A percentile compares a stretch with the other conserved stretches of the same genome.
These are phyloP conservation scores for Vanrija sp. DNA, from an alignment of 1,284 basidiomycete genomes.

Conservation along the genomic window DNA sequence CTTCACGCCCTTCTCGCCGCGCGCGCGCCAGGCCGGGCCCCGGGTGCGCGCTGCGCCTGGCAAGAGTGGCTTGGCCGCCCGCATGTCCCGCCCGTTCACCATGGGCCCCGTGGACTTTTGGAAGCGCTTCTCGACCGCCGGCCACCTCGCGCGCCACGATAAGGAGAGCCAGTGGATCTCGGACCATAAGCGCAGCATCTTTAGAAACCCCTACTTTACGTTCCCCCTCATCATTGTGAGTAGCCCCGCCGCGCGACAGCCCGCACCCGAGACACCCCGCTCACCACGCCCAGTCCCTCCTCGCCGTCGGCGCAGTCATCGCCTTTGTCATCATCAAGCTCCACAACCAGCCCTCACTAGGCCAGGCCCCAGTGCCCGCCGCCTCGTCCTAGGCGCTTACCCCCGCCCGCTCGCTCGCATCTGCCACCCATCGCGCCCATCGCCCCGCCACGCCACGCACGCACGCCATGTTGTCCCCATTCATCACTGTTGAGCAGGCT, in stretches of 20 bases:
- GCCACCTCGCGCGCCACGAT: background rate
- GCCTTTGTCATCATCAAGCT: constrained; percentile 7
- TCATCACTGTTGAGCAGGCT: too few species aligned
- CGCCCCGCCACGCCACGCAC: too few species aligned
- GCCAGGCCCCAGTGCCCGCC: too few species aligned
- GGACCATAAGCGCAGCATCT: constrained; percentile 7
- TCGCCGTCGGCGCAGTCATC: constrained; percentile 9
- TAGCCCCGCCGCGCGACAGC: background rate
- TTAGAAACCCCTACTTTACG: constrained; percentile 16
- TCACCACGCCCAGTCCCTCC: constrained; percentile 1
- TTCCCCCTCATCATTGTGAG: constrained; percentile 12
- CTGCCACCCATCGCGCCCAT: too few species aligned
- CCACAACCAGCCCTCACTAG: background rate
- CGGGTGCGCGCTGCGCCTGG: background rate
- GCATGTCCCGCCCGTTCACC: constrained; percentile 15
- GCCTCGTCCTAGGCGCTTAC: too few species aligned
- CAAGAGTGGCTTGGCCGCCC: constrained; percentile 6
- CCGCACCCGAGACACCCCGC: too few species aligned
- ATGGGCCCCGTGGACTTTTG: constrained; percentile 37
- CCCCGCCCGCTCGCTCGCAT: too few species aligned
- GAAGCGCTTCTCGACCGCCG: constrained; percentile 31
- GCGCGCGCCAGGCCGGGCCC: constrained; percentile 13
- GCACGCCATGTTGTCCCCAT: too few species aligned
- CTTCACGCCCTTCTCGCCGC: constrained; percentile 32
- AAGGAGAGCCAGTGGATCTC: constrained; percentile 9